phyloP scores from a whole-genome alignment of 1,139 yeast genomes.

The Saccharomyces pastorianus region DNA sequence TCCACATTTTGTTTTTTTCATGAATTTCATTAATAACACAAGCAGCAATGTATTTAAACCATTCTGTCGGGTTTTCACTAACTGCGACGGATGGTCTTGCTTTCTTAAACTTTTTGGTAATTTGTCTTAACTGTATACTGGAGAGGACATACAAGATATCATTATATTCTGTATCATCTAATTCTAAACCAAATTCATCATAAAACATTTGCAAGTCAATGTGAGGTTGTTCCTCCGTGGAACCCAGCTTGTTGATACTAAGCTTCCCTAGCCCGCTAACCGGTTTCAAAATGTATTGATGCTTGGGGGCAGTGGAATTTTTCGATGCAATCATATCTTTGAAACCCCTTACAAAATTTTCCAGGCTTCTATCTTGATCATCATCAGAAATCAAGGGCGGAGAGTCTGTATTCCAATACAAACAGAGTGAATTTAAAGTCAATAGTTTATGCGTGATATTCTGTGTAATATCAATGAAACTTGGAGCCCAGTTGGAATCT shows the following conservation, averaged over 20 bases:
- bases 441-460: constrained; percentile 67
- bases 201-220: constrained; percentile 68
- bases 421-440: constrained; percentile 63
- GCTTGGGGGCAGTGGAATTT: constrained; percentile 30
- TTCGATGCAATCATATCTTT: constrained; percentile 32
- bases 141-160: constrained; percentile 79
- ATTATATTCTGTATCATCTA: constrained; percentile 79
- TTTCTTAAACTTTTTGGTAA: constrained; percentile 66
- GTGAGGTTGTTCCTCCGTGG: constrained; percentile 65
- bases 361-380: constrained; percentile 30
- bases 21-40: constrained; percentile 74
- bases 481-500: constrained; percentile 76
- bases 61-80: constrained; percentile 60
- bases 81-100: constrained; percentile 57
- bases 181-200: constrained; percentile 77
- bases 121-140: constrained; percentile 67
- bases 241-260: constrained; percentile 69
- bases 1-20: constrained; percentile 72
- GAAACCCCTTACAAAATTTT: constrained; percentile 31
- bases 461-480: constrained; percentile 68
- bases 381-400: constrained; percentile 34
- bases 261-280: constrained; percentile 84
- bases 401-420: constrained; percentile 79
- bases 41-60: constrained; percentile 76
- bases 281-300: constrained; percentile 73